These are phyloP conservation scores for Yamadazyma pseudoaaseri DNA, from an alignment of 1,139 yeast species.

Conservation along the genomic window DNA sequence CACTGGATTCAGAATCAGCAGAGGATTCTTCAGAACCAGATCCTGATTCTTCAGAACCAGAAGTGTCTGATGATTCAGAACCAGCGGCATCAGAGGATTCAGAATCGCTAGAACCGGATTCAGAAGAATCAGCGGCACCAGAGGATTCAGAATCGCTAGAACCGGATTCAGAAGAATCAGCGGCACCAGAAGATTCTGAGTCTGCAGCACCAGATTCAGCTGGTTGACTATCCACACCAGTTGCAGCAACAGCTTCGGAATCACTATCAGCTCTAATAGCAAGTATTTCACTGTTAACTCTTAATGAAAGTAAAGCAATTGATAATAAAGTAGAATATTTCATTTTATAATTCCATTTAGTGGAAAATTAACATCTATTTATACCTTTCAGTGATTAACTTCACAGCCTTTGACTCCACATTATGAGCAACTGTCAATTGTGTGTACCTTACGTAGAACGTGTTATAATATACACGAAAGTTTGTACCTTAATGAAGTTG, in stretches of 20 bases:
- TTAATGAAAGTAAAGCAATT: slow-evolving; percentile 14
- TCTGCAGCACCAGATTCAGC: slow-evolving; percentile 20
- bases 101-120: slow-evolving; percentile 22
- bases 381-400: no score
- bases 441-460: neutral
- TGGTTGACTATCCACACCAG: slow-evolving; percentile 9
- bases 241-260: slow-evolving; percentile 17
- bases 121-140: slow-evolving; percentile 7
- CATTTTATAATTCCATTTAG: slow-evolving; percentile 10
- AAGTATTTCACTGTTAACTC: slow-evolving; percentile 15
- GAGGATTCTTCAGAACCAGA: slow-evolving; percentile 12
- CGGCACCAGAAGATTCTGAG: slow-evolving; percentile 11
- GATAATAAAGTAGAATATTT: slow-evolving; percentile 16
- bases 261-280: slow-evolving; percentile 9
- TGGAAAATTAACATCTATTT: neutral
- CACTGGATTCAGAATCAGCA: slow-evolving; percentile 3
- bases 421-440: no score
- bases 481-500: no score
- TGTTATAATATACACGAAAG: no score
- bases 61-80: slow-evolving; percentile 11
- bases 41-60: slow-evolving; percentile 9
- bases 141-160: slow-evolving; percentile 20
- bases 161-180: slow-evolving; percentile 12
- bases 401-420: no score
- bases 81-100: slow-evolving; percentile 8